A percentile compares a stretch with the other conserved stretches of the same genome.
Evolutionary conservation across 768 basidiomycete species (phyloP).

Genomic region (Phaeotremella skinneri): DNA sequence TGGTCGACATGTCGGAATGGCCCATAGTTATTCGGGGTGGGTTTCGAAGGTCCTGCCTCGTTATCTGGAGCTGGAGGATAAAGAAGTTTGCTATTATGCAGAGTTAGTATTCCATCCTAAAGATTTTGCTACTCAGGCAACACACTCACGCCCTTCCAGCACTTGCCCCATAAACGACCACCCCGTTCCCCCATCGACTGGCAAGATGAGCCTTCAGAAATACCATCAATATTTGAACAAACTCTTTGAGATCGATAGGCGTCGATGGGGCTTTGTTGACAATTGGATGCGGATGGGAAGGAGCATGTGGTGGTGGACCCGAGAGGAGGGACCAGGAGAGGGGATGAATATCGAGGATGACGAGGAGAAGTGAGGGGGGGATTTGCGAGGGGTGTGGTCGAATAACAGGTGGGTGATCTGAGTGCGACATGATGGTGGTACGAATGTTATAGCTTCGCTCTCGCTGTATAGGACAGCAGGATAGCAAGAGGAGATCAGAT

Average conservation of each 20-base stretch:
- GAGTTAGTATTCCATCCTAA: background rate
- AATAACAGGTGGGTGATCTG: background rate
- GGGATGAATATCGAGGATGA: constrained; percentile 81
- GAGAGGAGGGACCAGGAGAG: constrained; percentile 79
- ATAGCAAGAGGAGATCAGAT: too few relatives aligned
- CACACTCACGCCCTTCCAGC: constrained; percentile 41
- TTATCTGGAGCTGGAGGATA: constrained; percentile 57
- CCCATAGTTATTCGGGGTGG: constrained; percentile 68
- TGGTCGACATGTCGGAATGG: constrained; percentile 77
- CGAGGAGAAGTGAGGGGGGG: constrained; percentile 63
- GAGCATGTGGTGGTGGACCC: constrained; percentile 27
- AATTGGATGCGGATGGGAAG: constrained; percentile 10
- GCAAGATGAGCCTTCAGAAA: constrained; percentile 94
- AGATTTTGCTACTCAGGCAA: background rate
- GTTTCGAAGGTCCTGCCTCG: constrained; percentile 17
- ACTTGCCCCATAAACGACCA: constrained; percentile 82
- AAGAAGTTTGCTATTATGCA: constrained; percentile 62
- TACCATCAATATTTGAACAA: constrained; percentile 79
- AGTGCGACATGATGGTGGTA: background rate
- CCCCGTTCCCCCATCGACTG: constrained; percentile 81
- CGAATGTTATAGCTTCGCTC: too few relatives aligned
- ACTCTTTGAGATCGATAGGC: constrained; percentile 65
- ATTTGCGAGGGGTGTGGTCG: constrained; percentile 10
- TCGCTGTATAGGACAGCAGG: too few relatives aligned
- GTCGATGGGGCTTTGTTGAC: constrained; percentile 40